These are phyloP conservation scores for Dichotomocladium elegans DNA, from an alignment of 371 early-diverging fungal species.

Conservation along the genomic window DNA sequence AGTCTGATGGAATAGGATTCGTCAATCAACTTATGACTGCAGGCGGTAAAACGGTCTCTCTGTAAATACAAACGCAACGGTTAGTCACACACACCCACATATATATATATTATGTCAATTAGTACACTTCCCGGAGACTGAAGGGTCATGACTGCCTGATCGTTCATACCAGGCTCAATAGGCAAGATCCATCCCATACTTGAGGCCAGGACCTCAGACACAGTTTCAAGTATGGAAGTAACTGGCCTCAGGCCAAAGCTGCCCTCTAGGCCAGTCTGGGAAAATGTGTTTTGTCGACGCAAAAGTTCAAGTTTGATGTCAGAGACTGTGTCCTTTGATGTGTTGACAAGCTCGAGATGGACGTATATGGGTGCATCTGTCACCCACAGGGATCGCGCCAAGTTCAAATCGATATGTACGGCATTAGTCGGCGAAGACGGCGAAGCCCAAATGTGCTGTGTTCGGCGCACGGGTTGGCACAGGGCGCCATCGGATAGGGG, in stretches of 20 bases:
- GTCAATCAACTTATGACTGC: constrained; percentile 20
- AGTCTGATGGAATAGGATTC: constrained; percentile 18
- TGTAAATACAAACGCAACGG: neutral
- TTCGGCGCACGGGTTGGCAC: constrained; percentile 11
- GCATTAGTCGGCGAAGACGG: neutral
- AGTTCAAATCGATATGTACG: constrained; percentile 11
- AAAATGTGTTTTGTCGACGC: constrained; percentile 22
- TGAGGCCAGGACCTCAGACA: constrained; percentile 5
- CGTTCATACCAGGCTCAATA: constrained; percentile 10
- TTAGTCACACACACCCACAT: neutral
- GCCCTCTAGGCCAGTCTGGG: constrained; percentile 1
- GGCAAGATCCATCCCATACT: constrained; percentile 29
- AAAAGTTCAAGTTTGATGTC: constrained; percentile 26
- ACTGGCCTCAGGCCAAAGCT: constrained; percentile 12
- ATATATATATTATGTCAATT: neutral
- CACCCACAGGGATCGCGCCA: constrained; percentile 30
- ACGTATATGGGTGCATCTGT: constrained; percentile 28
- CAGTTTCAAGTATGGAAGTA: constrained; percentile 17
- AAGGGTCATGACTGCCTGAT: constrained; percentile 17
- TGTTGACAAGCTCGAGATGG: constrained; percentile 14
- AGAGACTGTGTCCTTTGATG: constrained; percentile 4
- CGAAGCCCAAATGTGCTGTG: constrained; percentile 13
- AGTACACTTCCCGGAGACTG: constrained; percentile 23
- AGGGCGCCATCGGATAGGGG: constrained; percentile 5
- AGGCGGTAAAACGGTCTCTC: constrained; percentile 15